Evolutionary conservation across 129 eudicot genomes (phyloP), one percentile per base, ranked within the genome.

Genomic region (Lactuca saligna): DNA sequence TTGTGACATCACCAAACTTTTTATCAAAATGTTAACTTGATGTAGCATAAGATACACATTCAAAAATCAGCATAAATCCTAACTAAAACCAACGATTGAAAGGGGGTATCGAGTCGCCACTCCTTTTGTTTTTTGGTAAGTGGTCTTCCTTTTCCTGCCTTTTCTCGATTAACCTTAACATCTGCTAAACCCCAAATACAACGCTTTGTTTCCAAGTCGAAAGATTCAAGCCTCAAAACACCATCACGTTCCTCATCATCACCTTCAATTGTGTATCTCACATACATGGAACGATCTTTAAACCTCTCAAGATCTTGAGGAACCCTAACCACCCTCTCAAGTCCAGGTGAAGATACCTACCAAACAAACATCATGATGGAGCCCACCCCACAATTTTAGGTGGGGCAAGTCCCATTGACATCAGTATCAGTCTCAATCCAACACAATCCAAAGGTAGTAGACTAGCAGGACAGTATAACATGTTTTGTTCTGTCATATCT

Each of bases 271-370:
- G 61, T 81, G 68, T 93, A 93, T 72, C 83, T 93, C 20, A 93
- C 98, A 60, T 76, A 87, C 88, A 93, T 73, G 14, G 84, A 55
- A 55, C 92, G 85, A 7, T 89, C 96, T 80, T 89, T 89, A 70
- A 86, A 93, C 58, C 98, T 84, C 25, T 74, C 96, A 11, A 93
- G 83, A 56, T 89, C 98, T 70, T 88, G 78, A 35, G 98, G 98
- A 58, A 93, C 32, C 69, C 88, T 79, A 20, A 93, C 73, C 14
- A 89, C 79, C 78, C 98, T 86, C 66, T 93, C 95, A 35, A 86
- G 86, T 17, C 98, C 98, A 0, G 98, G 98, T 17, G 98, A 93
- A 66, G 98, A 93, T 29, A 93, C 98, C 98, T 91, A 79, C 25
- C 9, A 44, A 61, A 67, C 11, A 7, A 71, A 76, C 14, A 67